Evolutionary conservation across 306 rosid species (phyloP), one percentile per base, ranked within the genome.

Genomic region (Quercus robur): DNA sequence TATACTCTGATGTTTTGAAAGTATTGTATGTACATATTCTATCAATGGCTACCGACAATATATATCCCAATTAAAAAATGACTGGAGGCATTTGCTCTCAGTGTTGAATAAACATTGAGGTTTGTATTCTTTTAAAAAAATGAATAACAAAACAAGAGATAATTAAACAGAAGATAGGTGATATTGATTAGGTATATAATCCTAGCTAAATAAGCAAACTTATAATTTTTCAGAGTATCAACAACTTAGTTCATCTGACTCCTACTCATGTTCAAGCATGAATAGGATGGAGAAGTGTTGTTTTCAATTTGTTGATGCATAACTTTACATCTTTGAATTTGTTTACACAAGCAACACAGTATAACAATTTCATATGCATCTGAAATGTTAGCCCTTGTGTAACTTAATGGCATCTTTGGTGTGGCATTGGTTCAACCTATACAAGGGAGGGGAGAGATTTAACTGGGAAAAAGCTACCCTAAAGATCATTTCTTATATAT

Each of bases 51-150:
- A 8, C 46, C 46, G 46, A 41, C 12, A 41, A 41, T 41, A 41
- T 41, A 41, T 7, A 41, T 41, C 12, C 46, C 25, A 25, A 58
- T 58, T 13, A 25, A 83, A 26, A 78, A 55, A 75, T 73, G 75
- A 63, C 78, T 66, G 38, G 77, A 61, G 82, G 41, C 74, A 76
- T 49, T 77, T 82, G 80, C 82, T 82, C 76, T 80, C 56, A 44
- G 26, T 18, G 2, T 33, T 55, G 52, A 59, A 55, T 63, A 79
- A 57, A 56, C 67, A n/a, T 75, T 64, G 51, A 76, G 61, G 78
- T 78, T 79, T 70, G 77, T 15, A 41, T 81, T 79, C 75, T 59
- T 44, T 67, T 56, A 55, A 63, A 61, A 59, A 13, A 87, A 66
- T 75, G 21, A 1, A 56, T 19, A 5, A 56, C 13, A 59, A 56